Evolutionary conservation across 805 yeast genomes (phyloP).

Genomic region (Cyberlindnera americana): DNA sequence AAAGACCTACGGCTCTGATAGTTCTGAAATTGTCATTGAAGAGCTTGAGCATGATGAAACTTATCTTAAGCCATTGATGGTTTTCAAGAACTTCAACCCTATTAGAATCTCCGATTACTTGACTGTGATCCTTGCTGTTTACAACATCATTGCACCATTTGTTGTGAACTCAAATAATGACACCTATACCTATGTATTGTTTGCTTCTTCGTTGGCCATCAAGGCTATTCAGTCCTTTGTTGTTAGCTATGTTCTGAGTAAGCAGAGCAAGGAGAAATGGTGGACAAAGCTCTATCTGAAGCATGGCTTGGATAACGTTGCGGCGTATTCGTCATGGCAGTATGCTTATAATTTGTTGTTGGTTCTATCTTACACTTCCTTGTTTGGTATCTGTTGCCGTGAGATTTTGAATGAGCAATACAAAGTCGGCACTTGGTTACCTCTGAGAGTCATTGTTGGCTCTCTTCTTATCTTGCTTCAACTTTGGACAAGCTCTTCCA

Average conservation of each 20-base stretch:
- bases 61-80: conserved; percentile 53
- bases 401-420: conserved; percentile 30
- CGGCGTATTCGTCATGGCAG: conserved; percentile 73
- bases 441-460: conserved; percentile 58
- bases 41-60: conserved; percentile 34
- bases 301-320: conserved; percentile 58
- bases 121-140: conserved; percentile 40
- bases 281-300: conserved; percentile 65
- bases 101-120: conserved; percentile 63
- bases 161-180: conserved; percentile 30
- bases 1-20: conserved; percentile 59
- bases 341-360: conserved; percentile 51
- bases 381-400: conserved; percentile 36
- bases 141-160: conserved; percentile 41
- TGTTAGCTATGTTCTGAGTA: conserved; percentile 47
- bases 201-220: conserved; percentile 36
- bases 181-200: conserved; percentile 25
- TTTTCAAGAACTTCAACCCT: conserved; percentile 58
- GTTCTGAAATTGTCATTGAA: conserved; percentile 30
- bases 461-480: conserved; percentile 53
- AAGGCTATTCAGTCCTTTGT: conserved; percentile 50
- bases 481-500: conserved; percentile 64
- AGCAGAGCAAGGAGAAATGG: conserved; percentile 57
- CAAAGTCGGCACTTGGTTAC: conserved; percentile 38
- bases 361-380: conserved; percentile 54